Conservation (phyloP, 768 basidiomycete species). For the Tricholoma hemisulphureum region DNA sequence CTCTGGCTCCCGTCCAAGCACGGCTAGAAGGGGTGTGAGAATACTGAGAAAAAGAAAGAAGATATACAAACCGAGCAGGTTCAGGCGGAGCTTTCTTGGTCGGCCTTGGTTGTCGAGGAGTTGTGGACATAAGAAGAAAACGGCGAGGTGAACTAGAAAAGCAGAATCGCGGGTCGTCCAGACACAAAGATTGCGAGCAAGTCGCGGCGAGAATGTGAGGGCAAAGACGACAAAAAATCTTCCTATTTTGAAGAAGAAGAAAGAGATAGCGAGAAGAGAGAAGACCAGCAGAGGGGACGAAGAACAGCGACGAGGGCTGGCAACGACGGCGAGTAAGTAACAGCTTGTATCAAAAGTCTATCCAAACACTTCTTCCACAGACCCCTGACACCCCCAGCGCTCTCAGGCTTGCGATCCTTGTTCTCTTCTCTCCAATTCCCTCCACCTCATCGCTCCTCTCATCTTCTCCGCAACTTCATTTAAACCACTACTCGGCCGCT, state of each 20-base stretch:
- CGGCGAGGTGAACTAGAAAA: conserved; percentile 31
- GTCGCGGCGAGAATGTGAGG: conserved; percentile 26
- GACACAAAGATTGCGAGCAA: conserved; percentile 36
- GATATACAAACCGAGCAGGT: conserved; percentile 45
- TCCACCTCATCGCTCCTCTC: neutral
- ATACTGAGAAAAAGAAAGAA: conserved; percentile 12
- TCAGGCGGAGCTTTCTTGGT: conserved; percentile 63
- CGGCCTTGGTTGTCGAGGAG: conserved; percentile 63
- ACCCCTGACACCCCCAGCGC: neutral
- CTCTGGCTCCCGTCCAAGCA: conserved; percentile 69
- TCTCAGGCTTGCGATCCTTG: neutral
- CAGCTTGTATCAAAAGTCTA: conserved; percentile 1
- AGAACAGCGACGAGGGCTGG: neutral
- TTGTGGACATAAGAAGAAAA: conserved; percentile 53
- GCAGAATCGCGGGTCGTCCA: conserved; percentile 33
- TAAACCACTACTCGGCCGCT: neutral
- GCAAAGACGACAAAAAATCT: conserved; percentile 7
- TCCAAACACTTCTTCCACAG: conserved; percentile 3
- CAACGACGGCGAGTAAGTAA: neutral
- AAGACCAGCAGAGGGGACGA: neutral
- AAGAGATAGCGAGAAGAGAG: neutral
- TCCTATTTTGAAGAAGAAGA: neutral
- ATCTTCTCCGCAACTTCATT: no score
- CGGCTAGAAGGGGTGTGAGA: conserved; percentile 36
- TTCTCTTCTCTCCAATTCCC: neutral